Base-by-base conservation (phyloP, 768 basidiomycete genomes). In the Hericium erinaceus region DNA sequence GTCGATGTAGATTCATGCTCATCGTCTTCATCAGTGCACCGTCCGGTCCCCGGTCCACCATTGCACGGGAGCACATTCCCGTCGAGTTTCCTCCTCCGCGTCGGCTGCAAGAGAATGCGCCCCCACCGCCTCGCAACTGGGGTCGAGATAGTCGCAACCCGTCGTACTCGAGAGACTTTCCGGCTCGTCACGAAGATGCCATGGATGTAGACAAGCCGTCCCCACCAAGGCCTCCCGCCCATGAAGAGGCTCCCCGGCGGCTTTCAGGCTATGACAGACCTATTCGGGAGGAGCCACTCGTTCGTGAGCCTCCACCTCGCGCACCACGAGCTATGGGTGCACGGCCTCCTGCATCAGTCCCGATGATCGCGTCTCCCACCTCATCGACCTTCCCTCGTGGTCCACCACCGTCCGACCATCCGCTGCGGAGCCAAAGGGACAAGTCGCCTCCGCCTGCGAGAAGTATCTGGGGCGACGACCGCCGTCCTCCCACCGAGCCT, bases 151-250 rank as follows among this genome's bases (percentile, higher is more conserved):
- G 60, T 18, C 39, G 24, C 22, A 41, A 57, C 55, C 39, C 55
- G 40, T 56, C 46, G 38, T 52, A 58, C 26, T 13, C 22, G 7
- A 41, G 44, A 7, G 54, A 48, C 18, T 13, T 13, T 16, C 11
- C 20, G 3, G 16, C 54, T 48, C 53, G 60, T 22, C 55, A 63
- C 9, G 39, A 20, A 22, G 61, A 63, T 10, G 46, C 50, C 40
- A 61, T 63, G 60, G 53, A 58, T 26, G 28, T 54, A 49, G 61
- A 63, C 59, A 51, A 33, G 16, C 48, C 54, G 13, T 61, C 56
- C 41, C 55, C 55, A 16, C 22, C 61, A 26, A 63, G 60, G 46
- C 51, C 13, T 18, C n/a, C 54, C 11, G 62, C 44, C 8, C 54
- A 58, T n/a, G 38, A 54, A 37, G 52, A 40, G 2, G 16, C 33